Evolutionary conservation across 768 basidiomycete genomes (phyloP), one percentile per base, ranked within the genome.

Genomic region (Crucibulum laeve): DNA sequence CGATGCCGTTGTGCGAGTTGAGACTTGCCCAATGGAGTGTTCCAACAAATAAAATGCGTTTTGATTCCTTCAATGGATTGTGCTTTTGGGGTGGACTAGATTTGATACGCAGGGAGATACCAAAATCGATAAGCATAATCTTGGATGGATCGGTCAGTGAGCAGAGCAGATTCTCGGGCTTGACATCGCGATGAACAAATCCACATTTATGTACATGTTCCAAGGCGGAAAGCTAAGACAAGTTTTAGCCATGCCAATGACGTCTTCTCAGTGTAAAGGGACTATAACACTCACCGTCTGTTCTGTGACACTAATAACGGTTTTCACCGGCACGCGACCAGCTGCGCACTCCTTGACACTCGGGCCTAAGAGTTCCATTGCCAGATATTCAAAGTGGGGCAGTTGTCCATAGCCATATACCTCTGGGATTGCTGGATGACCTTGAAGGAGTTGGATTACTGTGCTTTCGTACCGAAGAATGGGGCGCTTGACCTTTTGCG

Each of bases 211-310:
- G n/a, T n/a, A 23, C 47, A 68, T 53, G 49, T 68, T 66, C 3
- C 53, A 57, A 5, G 64, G 63, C 38, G 65, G 64, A 48, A 69
- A 60, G 44, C 67, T 65, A 22, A 67, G 58, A 51, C 68, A 65
- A 22, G 64, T 53, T 13, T 67, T 57, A 61, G 54, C 58, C 61
- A 42, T 37, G 35, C 15, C 40, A 17, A 43, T 38, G 26, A 45
- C 23, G 33, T 34, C 43, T 42, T 22, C 36, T 35, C 18, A 49
- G 32, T 39, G 23, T 35, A 37, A 25, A 38, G 30, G 41, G 26
- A 38, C 35, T 4, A 13, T 15, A 35, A 18, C 30, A 51, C 56
- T 39, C 51, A 59, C 56, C 38, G 47, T 46, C 48, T 63, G 60
- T 36, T 46, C 35, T n/a, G 52, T 41, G 25, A 65, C 23, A 18